Percentiles rank a stretch among this genome's conserved stretches.
Conservation (phyloP, 176 grass and related monocot genomes). For the Oropetium thomaeum region DNA sequence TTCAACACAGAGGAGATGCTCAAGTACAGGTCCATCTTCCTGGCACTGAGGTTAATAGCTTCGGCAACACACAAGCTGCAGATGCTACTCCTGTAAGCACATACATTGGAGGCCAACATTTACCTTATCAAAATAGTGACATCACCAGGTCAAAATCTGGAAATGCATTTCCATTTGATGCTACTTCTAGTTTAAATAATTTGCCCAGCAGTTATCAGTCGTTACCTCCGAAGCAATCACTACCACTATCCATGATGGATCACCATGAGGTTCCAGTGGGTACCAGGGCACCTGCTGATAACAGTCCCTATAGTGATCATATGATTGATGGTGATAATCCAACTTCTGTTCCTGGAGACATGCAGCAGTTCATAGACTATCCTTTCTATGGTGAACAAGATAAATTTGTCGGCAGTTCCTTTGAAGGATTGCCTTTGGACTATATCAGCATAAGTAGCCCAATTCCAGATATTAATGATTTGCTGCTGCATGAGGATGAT, state of each 20-base stretch:
- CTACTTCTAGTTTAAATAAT: constrained; percentile 49
- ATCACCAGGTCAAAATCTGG: constrained; percentile 36
- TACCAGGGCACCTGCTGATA: constrained; percentile 51
- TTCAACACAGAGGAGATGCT: constrained; percentile 36
- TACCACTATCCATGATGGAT: constrained; percentile 34
- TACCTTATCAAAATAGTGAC: constrained; percentile 42
- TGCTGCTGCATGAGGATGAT: constrained; percentile 88
- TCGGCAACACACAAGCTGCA: constrained; percentile 21
- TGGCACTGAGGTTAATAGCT: constrained; percentile 34
- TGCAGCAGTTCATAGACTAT: constrained; percentile 62
- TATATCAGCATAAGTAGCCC: constrained; percentile 83
- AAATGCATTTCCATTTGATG: constrained; percentile 32
- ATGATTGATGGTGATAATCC: constrained; percentile 41
- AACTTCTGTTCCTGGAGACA: constrained; percentile 53
- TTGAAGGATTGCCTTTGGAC: constrained; percentile 74
- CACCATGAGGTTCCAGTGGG: constrained; percentile 47
- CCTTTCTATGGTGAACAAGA: constrained; percentile 70
- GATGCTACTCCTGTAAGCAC: constrained; percentile 52
- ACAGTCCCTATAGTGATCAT: constrained; percentile 50
- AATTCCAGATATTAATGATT: constrained; percentile 78
- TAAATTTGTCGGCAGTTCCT: constrained; percentile 84
- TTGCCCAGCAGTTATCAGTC: constrained; percentile 26
- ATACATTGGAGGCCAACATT: constrained; percentile 32
- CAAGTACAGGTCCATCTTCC: constrained; percentile 43
- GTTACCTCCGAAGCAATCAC: constrained; percentile 44